Evolutionary conservation across 257 asterid genomes (phyloP).

Genomic region (Penstemon newberryi): DNA sequence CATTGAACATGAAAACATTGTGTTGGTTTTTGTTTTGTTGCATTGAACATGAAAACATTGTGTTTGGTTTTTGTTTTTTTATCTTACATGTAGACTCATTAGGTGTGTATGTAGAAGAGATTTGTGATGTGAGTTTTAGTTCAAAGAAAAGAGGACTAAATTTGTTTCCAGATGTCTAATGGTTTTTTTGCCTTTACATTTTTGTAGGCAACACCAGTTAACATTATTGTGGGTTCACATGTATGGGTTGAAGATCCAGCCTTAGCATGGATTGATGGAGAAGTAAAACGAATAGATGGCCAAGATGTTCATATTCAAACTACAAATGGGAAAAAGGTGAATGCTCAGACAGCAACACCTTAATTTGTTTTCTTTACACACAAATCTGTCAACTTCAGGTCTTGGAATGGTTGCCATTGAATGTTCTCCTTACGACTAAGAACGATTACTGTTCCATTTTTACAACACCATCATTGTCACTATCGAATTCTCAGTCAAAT

Average conservation of each 20-base stretch:
- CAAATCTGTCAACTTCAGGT: background rate
- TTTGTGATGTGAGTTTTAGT: conserved; percentile 11
- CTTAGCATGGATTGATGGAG: conserved; percentile 97
- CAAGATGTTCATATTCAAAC: conserved; percentile 84
- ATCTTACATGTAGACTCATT: conserved; percentile 7
- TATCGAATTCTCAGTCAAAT: too few relatives aligned
- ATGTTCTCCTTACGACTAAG: too few relatives aligned
- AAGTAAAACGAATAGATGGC: conserved; percentile 72
- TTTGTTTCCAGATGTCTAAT: conserved; percentile 11
- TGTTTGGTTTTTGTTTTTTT: background rate
- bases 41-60: too few relatives aligned
- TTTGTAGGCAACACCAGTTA: conserved; percentile 81
- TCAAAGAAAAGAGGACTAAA: conserved; percentile 3
- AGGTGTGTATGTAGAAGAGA: conserved; percentile 4
- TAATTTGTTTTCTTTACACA: conserved; percentile 8
- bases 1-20: too few relatives aligned
- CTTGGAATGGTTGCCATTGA: too few relatives aligned
- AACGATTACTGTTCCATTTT: too few relatives aligned
- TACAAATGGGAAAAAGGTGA: conserved; percentile 78
- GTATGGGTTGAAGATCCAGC: conserved; percentile 95
- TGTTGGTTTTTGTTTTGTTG: too few relatives aligned
- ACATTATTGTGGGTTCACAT: conserved; percentile 88
- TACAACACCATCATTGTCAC: too few relatives aligned
- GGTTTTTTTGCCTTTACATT: background rate
- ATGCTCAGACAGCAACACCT: conserved; percentile 25